Base-by-base conservation (phyloP, 2,329 filamentous ascomycete genomes). In the Aspergillus puulaauensis region DNA sequence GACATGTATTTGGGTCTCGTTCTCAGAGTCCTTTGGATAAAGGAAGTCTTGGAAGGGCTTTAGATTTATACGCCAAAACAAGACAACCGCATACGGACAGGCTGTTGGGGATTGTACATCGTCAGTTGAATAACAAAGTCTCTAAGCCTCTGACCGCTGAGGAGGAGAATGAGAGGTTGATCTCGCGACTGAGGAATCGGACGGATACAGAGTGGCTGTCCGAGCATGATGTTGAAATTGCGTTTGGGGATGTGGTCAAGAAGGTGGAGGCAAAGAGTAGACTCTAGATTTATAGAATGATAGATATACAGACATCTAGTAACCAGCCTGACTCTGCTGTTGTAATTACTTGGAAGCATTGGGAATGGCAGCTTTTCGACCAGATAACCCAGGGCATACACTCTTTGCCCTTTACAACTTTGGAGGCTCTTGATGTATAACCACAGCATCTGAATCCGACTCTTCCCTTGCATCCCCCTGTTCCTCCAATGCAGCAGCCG, bases 161-260 rank as follows among this genome's bases (percentile, higher is more conserved):
- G 39, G 57, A 76, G 5, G 77, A 81, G 24, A 21, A 46, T 19
- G 71, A 73, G 46, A 67, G 73, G 47, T 61, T 80, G 40, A 61
- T 72, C 45, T 40, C 61, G 1, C 67, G 74, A 52, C 73, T 80
- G 61, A 67, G 59, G 23, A 71, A 61, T 19, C 67, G 78, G 4
- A 66, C 69, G 2, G 71, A 79, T 54, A 72, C 73, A 5, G 69
- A 64, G 15, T 81, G 79, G 79, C 70, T 82, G 31, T 76, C 77
- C 19, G 78, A 80, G 60, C 78, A 82, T 64, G 76, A 81, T 64
- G 78, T 80, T 8, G 70, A 75, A 52, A 61, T 62, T 9, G 69
- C 74, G 11, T 80, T 79, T 62, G 65, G 35, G 1, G 7, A 24
- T 1, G 50, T 37, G 11, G 50, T 45, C 23, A 14, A 17, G 37